Conservation (phyloP, 2,329 filamentous ascomycete species). For the Pseudogymnoascus pannorum region DNA sequence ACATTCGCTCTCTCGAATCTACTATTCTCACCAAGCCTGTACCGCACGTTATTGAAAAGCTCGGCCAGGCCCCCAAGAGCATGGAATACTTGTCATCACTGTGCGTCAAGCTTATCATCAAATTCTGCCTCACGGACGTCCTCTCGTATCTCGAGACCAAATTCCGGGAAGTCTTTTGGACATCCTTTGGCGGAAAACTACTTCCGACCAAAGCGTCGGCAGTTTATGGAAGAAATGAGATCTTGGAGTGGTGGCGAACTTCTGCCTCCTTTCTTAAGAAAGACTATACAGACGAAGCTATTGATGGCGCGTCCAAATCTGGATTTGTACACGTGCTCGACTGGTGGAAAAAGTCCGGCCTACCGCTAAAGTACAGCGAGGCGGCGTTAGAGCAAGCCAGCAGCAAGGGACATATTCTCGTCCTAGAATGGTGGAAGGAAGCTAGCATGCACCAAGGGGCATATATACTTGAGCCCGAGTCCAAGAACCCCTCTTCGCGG, state of each 20-base stretch:
- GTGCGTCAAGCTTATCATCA: slow-evolving; percentile 82
- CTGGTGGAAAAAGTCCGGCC: slow-evolving; percentile 80
- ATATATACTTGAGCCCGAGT: slow-evolving; percentile 37
- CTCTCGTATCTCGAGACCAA: slow-evolving; percentile 64
- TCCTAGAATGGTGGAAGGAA: slow-evolving; percentile 90
- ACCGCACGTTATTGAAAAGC: slow-evolving; percentile 63
- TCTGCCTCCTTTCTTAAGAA: slow-evolving; percentile 77
- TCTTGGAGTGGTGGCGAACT: slow-evolving; percentile 86
- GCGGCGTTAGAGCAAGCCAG: slow-evolving; percentile 82
- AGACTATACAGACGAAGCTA: slow-evolving; percentile 69
- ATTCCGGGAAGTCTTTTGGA: slow-evolving; percentile 71
- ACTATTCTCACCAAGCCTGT: slow-evolving; percentile 69
- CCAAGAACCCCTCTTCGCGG: slow-evolving; percentile 16
- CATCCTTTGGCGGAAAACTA: slow-evolving; percentile 73
- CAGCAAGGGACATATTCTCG: slow-evolving; percentile 72
- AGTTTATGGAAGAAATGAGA: slow-evolving; percentile 75
- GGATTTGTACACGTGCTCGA: slow-evolving; percentile 81
- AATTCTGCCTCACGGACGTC: slow-evolving; percentile 76
- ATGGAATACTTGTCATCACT: slow-evolving; percentile 68
- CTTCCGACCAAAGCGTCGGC: slow-evolving; percentile 83
- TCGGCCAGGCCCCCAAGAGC: slow-evolving; percentile 62
- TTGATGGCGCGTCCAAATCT: slow-evolving; percentile 80
- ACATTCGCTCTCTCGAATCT: slow-evolving; percentile 77
- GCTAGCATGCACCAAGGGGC: slow-evolving; percentile 52
- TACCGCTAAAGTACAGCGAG: slow-evolving; percentile 80